Percentiles rank a stretch among this genome's conserved stretches.
Conservation (phyloP, 1,139 yeast species). For the Pichiaceae sp. region DNA sequence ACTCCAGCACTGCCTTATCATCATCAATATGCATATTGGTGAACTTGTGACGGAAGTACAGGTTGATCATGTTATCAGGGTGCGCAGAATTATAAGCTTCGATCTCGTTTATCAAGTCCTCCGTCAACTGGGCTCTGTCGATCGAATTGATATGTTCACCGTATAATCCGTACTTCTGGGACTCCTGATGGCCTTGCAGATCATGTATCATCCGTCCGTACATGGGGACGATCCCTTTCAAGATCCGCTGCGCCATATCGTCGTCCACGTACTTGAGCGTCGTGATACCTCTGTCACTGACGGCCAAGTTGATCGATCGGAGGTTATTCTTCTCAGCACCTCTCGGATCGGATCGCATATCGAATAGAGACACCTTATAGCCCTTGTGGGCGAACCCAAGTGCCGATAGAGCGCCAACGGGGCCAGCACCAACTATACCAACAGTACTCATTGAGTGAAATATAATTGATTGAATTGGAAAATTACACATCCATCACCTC, state of each 20-base stretch:
- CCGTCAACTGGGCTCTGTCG: slow-evolving; percentile 65
- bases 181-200: slow-evolving; percentile 48
- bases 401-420: slow-evolving; percentile 85
- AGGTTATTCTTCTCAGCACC: slow-evolving; percentile 27
- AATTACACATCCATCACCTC: slow-evolving; percentile 12
- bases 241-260: slow-evolving; percentile 45
- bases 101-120: slow-evolving; percentile 54
- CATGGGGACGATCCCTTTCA: slow-evolving; percentile 71
- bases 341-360: slow-evolving; percentile 41
- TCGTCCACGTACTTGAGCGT: slow-evolving; percentile 59
- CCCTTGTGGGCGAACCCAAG: slow-evolving; percentile 69
- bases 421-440: slow-evolving; percentile 74
- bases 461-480: background rate
- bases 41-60: slow-evolving; percentile 55
- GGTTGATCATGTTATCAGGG: slow-evolving; percentile 29
- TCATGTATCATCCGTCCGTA: slow-evolving; percentile 87
- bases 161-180: slow-evolving; percentile 73
- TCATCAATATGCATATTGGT: slow-evolving; percentile 8
- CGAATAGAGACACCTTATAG: slow-evolving; percentile 64
- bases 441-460: slow-evolving; percentile 20
- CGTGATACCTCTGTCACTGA: slow-evolving; percentile 72
- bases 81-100: slow-evolving; percentile 26
- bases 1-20: slow-evolving; percentile 5
- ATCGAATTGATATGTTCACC: slow-evolving; percentile 85
- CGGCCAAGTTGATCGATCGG: slow-evolving; percentile 79